Percentiles rank a stretch among this genome's conserved stretches.
These are phyloP conservation scores for Salix arbutifolia DNA, from an alignment of 345 rosid species.

Conservation along the genomic window DNA sequence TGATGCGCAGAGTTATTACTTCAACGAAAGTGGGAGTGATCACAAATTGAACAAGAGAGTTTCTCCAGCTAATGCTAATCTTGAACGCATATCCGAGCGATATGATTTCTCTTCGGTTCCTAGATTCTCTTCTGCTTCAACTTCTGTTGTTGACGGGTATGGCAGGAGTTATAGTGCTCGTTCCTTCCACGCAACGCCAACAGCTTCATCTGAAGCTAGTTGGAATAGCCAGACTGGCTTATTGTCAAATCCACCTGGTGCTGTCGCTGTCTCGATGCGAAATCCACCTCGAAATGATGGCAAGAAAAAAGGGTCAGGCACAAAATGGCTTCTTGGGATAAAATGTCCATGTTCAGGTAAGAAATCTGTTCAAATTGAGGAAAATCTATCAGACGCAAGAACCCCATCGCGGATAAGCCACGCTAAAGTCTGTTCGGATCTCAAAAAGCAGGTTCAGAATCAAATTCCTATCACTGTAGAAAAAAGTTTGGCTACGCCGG, in stretches of 20 bases:
- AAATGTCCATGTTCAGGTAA: slow-evolving; percentile 61
- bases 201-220: slow-evolving; percentile 80
- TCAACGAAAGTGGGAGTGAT: slow-evolving; percentile 40
- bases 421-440: not conserved
- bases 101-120: slow-evolving; percentile 23
- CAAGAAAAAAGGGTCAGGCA: slow-evolving; percentile 22
- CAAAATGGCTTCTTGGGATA: slow-evolving; percentile 51
- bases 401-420: slow-evolving; percentile 17
- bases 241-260: slow-evolving; percentile 58
- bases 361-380: slow-evolving; percentile 70
- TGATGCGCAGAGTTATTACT: slow-evolving; percentile 58
- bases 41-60: slow-evolving; percentile 31
- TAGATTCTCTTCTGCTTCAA: slow-evolving; percentile 58
- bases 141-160: slow-evolving; percentile 40
- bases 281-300: slow-evolving; percentile 14
- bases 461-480: not conserved
- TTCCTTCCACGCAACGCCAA: slow-evolving; percentile 53
- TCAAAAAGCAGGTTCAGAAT: not conserved
- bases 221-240: slow-evolving; percentile 89
- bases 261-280: slow-evolving; percentile 35
- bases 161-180: slow-evolving; percentile 38
- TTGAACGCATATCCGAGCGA: slow-evolving; percentile 19
- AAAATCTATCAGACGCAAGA: slow-evolving; percentile 30
- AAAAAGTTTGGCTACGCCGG: slow-evolving; percentile 9
- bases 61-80: slow-evolving; percentile 28